Base-by-base conservation (phyloP, 2,329 filamentous ascomycete genomes). In the Nothophaeocryptopus gaeumannii region DNA sequence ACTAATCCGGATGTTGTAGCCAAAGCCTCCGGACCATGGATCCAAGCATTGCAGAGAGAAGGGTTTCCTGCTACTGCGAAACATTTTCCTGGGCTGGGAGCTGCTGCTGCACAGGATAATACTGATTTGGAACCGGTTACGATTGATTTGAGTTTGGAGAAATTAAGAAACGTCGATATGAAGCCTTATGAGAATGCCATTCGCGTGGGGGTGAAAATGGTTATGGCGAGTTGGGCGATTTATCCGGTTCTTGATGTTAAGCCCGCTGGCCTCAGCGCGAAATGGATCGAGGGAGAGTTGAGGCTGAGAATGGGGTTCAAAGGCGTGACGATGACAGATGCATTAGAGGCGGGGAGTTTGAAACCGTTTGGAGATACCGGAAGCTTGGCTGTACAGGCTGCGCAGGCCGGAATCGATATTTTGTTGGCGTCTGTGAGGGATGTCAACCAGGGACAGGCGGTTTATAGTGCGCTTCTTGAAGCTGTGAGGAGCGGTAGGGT, bases 321-420 rank as follows among this genome's bases (percentile, higher is more conserved):
- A 8, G 51, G 51, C n/a, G 51, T 56, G 8, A 58, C 56, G 5
- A 58, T 56, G 20, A 56, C 45, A 12, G 54, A 58, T 51, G 54
- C 56, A 10, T 37, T 56, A n/a, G 51, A 54, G 15, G 56, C 54
- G 7, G 54, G 55, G 10, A 48, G 45, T 40, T 45, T 58, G 13
- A 45, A 45, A 13, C 31, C 46, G 14, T 58, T 50, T 36, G 55
- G 47, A 3, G 35, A 35, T 41, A 58, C 47, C 3, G 44, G 38
- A 8, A 35, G 50, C 4, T 30, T 52, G 10, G 47, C 55, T 5
- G 47, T 54, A 14, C 38, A 34, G 30, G 53, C 55, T 15, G 26
- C 37, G 20, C 15, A 48, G 5, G 53, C 55, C 20, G 55, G 55
- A 1, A 56, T 58, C 52, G 55, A 58, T 32, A 51, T 58, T 32